phyloP scores from a whole-genome alignment of 192 early-diverging fungal genomes.

The Podila minutissima region DNA sequence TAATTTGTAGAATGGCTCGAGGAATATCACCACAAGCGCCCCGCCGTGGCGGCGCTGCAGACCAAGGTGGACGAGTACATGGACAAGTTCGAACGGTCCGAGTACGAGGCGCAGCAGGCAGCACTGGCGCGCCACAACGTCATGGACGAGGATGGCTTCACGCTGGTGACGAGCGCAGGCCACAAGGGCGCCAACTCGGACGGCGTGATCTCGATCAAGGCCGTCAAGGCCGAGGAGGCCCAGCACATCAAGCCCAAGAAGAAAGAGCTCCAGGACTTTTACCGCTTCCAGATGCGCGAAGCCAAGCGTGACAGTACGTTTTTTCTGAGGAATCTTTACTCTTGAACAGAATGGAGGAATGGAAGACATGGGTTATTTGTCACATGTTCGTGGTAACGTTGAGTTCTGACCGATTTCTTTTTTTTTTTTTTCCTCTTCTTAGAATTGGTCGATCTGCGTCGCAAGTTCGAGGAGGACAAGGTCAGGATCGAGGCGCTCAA shows the following conservation, averaged over 20 bases:
- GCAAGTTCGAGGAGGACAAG: slow-evolving; percentile 37
- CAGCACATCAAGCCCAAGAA: slow-evolving; percentile 24
- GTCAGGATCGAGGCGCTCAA: slow-evolving; percentile 82
- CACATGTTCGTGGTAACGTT: background rate
- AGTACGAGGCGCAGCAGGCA: slow-evolving; percentile 74
- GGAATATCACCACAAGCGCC: slow-evolving; percentile 55
- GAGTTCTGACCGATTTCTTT: background rate
- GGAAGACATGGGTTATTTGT: no score
- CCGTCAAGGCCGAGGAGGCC: slow-evolving; percentile 58
- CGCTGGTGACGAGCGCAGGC: slow-evolving; percentile 79
- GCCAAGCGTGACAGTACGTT: slow-evolving; percentile 84
- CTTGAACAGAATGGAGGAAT: no score
- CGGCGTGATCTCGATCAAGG: slow-evolving; percentile 70
- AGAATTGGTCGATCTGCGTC: background rate
- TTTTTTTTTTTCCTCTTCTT: background rate
- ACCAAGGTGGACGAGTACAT: slow-evolving; percentile 77
- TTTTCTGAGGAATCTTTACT: background rate
- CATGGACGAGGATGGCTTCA: slow-evolving; percentile 95
- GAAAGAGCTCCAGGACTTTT: slow-evolving; percentile 76
- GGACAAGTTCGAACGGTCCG: slow-evolving; percentile 79
- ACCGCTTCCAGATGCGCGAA: slow-evolving; percentile 96
- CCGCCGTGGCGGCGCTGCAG: slow-evolving; percentile 59
- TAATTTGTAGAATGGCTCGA: slow-evolving; percentile 48
- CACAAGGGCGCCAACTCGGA: slow-evolving; percentile 74
- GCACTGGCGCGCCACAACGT: slow-evolving; percentile 74